A percentile compares a stretch with the other conserved stretches of the same genome.
phyloP scores from a whole-genome alignment of 805 yeast genomes.

The Starmera caribaea region DNA sequence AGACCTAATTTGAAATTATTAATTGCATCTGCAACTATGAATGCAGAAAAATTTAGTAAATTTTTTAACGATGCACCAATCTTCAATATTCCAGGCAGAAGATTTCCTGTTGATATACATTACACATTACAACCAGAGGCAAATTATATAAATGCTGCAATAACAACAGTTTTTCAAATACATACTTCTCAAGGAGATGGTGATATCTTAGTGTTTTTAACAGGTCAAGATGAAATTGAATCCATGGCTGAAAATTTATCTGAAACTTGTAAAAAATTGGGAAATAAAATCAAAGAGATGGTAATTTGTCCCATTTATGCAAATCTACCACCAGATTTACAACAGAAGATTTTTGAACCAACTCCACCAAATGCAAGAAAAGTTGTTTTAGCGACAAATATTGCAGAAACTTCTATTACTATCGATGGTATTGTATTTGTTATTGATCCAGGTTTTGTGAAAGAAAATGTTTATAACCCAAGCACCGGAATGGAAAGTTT shows the following conservation, averaged over 20 bases:
- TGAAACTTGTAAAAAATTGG: slow-evolving; percentile 58
- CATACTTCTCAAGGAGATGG: slow-evolving; percentile 67
- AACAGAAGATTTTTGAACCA: slow-evolving; percentile 73
- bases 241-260: slow-evolving; percentile 58
- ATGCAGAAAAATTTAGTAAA: slow-evolving; percentile 76
- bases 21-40: slow-evolving; percentile 91
- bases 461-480: slow-evolving; percentile 85
- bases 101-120: slow-evolving; percentile 83
- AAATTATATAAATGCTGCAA: slow-evolving; percentile 82
- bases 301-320: slow-evolving; percentile 85
- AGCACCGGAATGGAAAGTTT: slow-evolving; percentile 82
- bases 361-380: slow-evolving; percentile 75
- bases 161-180: slow-evolving; percentile 79
- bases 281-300: slow-evolving; percentile 41
- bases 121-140: slow-evolving; percentile 85
- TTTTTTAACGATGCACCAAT: slow-evolving; percentile 83
- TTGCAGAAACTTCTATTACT: slow-evolving; percentile 94
- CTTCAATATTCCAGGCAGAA: slow-evolving; percentile 82
- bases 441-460: slow-evolving; percentile 91
- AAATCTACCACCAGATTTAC: slow-evolving; percentile 79
- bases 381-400: slow-evolving; percentile 89
- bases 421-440: slow-evolving; percentile 94
- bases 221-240: slow-evolving; percentile 97
- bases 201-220: slow-evolving; percentile 81
- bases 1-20: slow-evolving; percentile 67